Evolutionary conservation across 2,329 filamentous ascomycete species (phyloP).

Genomic region (Phialemonium atrogriseum): DNA sequence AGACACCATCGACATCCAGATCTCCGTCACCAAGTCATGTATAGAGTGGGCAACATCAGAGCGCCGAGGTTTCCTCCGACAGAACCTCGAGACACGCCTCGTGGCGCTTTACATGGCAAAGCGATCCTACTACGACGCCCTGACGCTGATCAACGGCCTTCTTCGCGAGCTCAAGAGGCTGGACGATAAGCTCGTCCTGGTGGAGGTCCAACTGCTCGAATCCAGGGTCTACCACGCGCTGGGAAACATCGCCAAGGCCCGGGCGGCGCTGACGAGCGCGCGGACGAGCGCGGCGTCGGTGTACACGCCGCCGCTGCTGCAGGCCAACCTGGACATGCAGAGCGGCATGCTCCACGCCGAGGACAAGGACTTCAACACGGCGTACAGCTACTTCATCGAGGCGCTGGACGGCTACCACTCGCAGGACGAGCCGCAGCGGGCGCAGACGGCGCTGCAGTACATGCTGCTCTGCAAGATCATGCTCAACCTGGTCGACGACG

Average conservation of each 20-base stretch:
- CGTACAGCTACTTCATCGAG: conserved; percentile 98
- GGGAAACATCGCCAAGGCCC: conserved; percentile 91
- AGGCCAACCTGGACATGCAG: conserved; percentile 98
- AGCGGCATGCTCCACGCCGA: conserved; percentile 98
- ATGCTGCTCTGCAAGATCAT: conserved; percentile 99
- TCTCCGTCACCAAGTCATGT: conserved; percentile 93
- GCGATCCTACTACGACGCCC: conserved; percentile 93
- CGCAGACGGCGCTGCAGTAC: conserved; percentile 97
- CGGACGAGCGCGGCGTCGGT: conserved; percentile 93
- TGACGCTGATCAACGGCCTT: conserved; percentile 92
- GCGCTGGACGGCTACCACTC: conserved; percentile 94
- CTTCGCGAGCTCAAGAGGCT: conserved; percentile 95
- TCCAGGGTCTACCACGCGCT: conserved; percentile 95
- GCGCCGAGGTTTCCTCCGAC: conserved; percentile 89
- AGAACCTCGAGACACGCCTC: conserved; percentile 94
- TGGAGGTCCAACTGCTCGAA: conserved; percentile 96
- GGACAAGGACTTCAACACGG: conserved; percentile 98
- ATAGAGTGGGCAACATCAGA: conserved; percentile 98
- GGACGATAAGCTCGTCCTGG: conserved; percentile 95
- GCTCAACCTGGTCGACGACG: conserved; percentile 94
- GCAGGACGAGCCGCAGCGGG: conserved; percentile 78
- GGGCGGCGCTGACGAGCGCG: conserved; percentile 87
- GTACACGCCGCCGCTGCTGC: conserved; percentile 89
- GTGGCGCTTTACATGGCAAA: conserved; percentile 95
- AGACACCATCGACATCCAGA: conserved; percentile 89